Conservation (phyloP, 164 flowering plant genomes). For the Umbilicus rupestris region DNA sequence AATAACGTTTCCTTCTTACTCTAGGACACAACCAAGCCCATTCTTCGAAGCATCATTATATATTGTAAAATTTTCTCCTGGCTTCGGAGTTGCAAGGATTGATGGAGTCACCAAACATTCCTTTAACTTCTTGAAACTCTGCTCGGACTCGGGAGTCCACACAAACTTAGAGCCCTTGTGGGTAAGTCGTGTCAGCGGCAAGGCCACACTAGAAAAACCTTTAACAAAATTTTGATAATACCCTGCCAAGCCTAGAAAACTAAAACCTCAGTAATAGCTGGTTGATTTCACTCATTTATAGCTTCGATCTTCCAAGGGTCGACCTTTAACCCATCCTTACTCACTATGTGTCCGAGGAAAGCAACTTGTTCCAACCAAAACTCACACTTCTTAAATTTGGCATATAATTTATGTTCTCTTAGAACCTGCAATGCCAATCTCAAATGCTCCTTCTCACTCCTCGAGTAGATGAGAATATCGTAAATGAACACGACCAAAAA, state of each 20-base stretch:
- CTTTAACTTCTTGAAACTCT: background rate
- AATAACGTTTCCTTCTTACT: background rate
- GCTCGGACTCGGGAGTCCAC: background rate
- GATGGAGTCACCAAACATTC: background rate
- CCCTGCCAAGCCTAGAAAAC: background rate
- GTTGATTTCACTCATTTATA: background rate
- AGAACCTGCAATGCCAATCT: background rate
- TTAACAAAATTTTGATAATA: background rate
- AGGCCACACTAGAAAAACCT: background rate
- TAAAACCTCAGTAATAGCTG: background rate
- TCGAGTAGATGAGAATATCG: background rate
- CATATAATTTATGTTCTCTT: background rate
- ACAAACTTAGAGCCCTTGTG: background rate
- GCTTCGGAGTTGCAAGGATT: background rate
- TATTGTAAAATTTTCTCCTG: background rate
- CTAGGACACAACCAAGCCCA: background rate
- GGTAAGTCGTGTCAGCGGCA: background rate
- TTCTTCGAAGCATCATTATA: background rate
- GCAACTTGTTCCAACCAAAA: background rate
- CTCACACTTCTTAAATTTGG: background rate
- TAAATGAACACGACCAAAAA: background rate
- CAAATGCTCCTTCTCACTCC: background rate
- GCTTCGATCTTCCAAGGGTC: background rate
- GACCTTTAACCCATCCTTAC: background rate
- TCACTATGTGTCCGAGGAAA: background rate